Percentiles rank a stretch among this genome's conserved stretches.
Evolutionary conservation across 495 filamentous ascomycete genomes (phyloP).

Genomic region (Xanthoparmelia taractica): DNA sequence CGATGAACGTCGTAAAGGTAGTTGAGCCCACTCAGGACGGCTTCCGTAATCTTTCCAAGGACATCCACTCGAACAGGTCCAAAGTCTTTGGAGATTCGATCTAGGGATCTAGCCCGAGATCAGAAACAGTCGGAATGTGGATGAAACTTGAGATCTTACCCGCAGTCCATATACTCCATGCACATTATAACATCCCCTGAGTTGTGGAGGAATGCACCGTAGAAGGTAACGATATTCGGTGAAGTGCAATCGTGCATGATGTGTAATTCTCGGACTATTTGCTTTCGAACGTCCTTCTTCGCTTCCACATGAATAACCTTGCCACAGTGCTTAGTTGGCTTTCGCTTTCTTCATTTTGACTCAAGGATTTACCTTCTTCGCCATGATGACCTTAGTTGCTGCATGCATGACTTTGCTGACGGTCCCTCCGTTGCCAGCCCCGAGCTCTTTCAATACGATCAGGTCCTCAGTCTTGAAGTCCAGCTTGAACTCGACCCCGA

Average conservation of each 20-base stretch:
- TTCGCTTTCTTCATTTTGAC: neutral
- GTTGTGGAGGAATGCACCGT: constrained; percentile 93
- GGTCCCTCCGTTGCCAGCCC: constrained; percentile 92
- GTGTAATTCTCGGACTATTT: constrained; percentile 90
- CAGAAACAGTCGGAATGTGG: constrained; percentile 28
- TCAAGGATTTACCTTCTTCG: constrained; percentile 67
- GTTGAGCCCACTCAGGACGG: constrained; percentile 84
- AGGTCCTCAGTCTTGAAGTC: constrained; percentile 89
- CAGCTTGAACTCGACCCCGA: constrained; percentile 91
- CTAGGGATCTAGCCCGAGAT: constrained; percentile 64
- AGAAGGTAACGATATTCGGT: constrained; percentile 93
- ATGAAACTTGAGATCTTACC: constrained; percentile 52
- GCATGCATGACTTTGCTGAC: constrained; percentile 97
- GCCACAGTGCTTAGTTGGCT: neutral
- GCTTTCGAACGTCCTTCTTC: constrained; percentile 90
- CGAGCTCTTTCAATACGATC: constrained; percentile 86
- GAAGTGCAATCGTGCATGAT: constrained; percentile 98
- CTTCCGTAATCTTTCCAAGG: constrained; percentile 96
- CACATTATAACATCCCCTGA: constrained; percentile 96
- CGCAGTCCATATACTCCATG: constrained; percentile 99
- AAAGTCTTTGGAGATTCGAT: constrained; percentile 87
- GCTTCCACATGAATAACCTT: constrained; percentile 98
- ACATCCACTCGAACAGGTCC: constrained; percentile 97
- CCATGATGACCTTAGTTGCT: constrained; percentile 92
- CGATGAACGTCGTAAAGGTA: constrained; percentile 91